Conservation (phyloP, 345 rosid genomes). For the Salix viminalis region DNA sequence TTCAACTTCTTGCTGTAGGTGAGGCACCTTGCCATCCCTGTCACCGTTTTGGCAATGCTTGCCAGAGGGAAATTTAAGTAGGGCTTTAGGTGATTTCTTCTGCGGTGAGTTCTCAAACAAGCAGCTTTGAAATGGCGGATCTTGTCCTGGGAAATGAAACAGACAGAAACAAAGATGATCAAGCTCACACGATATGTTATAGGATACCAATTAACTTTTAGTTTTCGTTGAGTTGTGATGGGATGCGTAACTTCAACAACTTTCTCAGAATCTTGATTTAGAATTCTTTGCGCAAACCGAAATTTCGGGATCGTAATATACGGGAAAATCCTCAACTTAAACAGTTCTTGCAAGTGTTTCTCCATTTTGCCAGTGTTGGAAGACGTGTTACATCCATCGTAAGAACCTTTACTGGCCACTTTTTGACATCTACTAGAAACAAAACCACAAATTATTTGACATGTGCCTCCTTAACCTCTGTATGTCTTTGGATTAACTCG, state of each 20-base stretch:
- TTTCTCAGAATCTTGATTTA: background rate
- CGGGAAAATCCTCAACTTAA: background rate
- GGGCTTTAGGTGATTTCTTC: conserved; percentile 1
- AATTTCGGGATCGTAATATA: background rate
- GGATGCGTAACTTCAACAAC: background rate
- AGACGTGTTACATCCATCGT: background rate
- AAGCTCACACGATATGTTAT: conserved; percentile 11
- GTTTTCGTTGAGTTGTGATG: too few relatives aligned
- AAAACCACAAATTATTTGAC: background rate
- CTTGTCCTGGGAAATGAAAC: conserved; percentile 3
- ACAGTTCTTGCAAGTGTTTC: background rate
- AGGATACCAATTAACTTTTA: background rate
- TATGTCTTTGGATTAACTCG: background rate
- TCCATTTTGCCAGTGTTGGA: background rate
- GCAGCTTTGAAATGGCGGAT: conserved; percentile 13
- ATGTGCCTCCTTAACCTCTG: background rate
- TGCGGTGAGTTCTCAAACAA: background rate
- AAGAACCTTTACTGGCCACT: background rate
- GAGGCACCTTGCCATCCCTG: conserved; percentile 22
- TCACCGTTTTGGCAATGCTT: background rate
- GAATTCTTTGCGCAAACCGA: background rate
- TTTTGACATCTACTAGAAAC: background rate
- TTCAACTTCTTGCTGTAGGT: conserved; percentile 17
- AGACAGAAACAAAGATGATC: conserved; percentile 5
- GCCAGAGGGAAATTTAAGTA: background rate